Conservation (phyloP, 352 stramenopile genomes). For the Peronospora belbahrii region DNA sequence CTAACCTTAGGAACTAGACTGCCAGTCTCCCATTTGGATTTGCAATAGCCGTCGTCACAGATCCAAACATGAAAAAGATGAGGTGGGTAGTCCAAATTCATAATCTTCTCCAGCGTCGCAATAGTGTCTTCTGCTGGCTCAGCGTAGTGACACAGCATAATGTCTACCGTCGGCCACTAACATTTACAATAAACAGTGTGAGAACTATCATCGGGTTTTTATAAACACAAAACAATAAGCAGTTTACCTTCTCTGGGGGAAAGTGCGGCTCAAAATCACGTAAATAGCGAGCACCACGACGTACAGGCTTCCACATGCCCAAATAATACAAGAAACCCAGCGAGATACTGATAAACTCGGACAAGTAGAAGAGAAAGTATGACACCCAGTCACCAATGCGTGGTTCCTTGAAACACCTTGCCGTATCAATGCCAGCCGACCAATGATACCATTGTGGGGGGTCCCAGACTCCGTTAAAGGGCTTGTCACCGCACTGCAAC, state of each 20-base stretch:
- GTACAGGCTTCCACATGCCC: conserved; percentile 73
- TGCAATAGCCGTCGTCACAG: conserved; percentile 70
- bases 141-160: conserved; percentile 68
- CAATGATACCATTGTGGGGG: conserved; percentile 61
- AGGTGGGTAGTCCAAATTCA: conserved; percentile 67
- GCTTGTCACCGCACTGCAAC: conserved; percentile 42
- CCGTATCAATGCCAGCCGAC: conserved; percentile 46
- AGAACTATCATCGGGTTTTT: not conserved
- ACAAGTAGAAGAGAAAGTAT: conserved; percentile 67
- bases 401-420: conserved; percentile 59
- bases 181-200: not conserved
- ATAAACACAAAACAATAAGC: not conserved
- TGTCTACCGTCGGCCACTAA: conserved; percentile 71
- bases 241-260: conserved; percentile 34
- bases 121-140: conserved; percentile 74
- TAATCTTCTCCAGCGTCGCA: conserved; percentile 63
- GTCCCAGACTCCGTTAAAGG: conserved; percentile 69
- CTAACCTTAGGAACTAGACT: conserved; percentile 43
- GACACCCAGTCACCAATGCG: conserved; percentile 53
- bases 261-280: conserved; percentile 66
- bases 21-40: conserved; percentile 52
- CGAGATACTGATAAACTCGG: conserved; percentile 67
- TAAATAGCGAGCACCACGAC: conserved; percentile 58
- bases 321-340: conserved; percentile 68
- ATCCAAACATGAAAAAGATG: conserved; percentile 69